Evolutionary conservation across 1,139 yeast genomes (phyloP), one percentile per base, ranked within the genome.

Genomic region (Suhomyces yuchorum): DNA sequence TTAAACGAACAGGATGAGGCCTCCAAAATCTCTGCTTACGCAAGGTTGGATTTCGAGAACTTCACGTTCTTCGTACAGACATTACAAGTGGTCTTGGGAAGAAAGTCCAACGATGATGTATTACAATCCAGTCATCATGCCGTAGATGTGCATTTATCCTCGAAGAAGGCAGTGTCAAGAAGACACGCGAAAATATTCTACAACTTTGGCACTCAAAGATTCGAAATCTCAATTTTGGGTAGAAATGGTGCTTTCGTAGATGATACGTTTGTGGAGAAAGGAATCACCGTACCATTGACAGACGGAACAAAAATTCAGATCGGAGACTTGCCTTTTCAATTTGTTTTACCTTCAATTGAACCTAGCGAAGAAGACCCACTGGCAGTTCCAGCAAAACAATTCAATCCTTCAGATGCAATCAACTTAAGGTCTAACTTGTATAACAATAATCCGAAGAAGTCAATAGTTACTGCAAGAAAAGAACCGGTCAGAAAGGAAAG

Each of bases 161-260:
- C 89, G 11, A 87, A 91, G 40, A 92, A 92, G 70, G 96, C 97
- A 12, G 90, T 92, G 20, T 90, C 97, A 8, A 74, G 98, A 61
- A 75, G 91, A 50, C 99, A 93, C 65, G 98, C 98, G 4, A 91
- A 89, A 65, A 91, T 93, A 18, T 92, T 91, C 63, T 93, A 92
- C 70, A 92, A 93, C 63, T 93, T 93, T 68, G 97, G 97, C 5
- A 89, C 96, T 5, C 97, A 91, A 62, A 70, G 96, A 56, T 93
- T 92, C 62, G 98, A 92, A 67, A 69, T 93, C 37, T 85, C 96
- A 9, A 91, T 93, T 3, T 74, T 91, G 56, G 99, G 99, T 19
- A 78, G 96, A 58, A 93, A 93, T 63, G 99, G 99, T 30, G 97
- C 97, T 0, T 93, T 92, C 72, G 96, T 93, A 3, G 93, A 92